Base-by-base conservation (phyloP, 345 rosid species). In the Salix purpurea region DNA sequence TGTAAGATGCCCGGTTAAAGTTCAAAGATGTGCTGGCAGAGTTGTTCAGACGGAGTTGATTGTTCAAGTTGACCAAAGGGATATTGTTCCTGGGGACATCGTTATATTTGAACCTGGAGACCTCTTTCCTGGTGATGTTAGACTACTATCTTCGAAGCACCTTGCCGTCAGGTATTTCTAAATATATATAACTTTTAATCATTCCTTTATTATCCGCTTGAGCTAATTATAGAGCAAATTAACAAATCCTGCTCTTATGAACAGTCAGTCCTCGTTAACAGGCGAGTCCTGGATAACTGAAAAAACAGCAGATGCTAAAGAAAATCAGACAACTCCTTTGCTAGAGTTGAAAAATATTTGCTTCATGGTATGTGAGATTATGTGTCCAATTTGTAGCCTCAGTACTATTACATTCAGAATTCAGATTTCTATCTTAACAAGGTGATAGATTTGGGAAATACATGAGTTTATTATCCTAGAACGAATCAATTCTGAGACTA, bases 1-100 rank as follows among this genome's bases (percentile, higher is more conserved):
- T 32, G 87, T 91, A 8, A 83, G 80, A 80, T 78, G 86, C 67
- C 95, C 95, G 1, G 78, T 91, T 73, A 89, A 91, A 85, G 95
- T 91, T 73, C 95, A 91, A 78, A 83, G 91, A 77, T 91, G 95
- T 77, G 92, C 92, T 16, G 91, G 95, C 71, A 88, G 89, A 79
- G 86, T 88, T 73, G 78, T 88, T 67, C 91, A 91, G 88, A 88
- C 92, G 15, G 95, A 89, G 70, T 74, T 91, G 70, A 60, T 87
- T 40, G 91, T 88, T 75, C 95, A 88, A 76, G 84, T 91, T 69
- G 95, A 91, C 78, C 95, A 89, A 81, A 85, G 88, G 81, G 92
- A 89, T 81, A 69, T 91, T 70, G 92, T 89, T 75, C 95, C 90
- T 3, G 95, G 95, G 19, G 95, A 91, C 77, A 89, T 91, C 58